Conservation (phyloP, 805 yeast species). For the Suhomyces pyralidae region DNA sequence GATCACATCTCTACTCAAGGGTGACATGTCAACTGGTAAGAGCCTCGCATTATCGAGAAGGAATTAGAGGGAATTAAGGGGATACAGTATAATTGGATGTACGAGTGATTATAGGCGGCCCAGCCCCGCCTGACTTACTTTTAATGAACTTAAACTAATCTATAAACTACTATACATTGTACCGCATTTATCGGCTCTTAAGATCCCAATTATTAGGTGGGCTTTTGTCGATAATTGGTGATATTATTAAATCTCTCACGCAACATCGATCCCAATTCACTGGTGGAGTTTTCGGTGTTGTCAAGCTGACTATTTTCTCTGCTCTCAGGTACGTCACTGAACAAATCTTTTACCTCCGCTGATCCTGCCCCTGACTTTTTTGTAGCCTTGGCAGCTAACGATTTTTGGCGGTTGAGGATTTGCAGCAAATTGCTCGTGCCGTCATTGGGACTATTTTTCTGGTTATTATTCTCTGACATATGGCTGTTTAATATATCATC, state of each 20-base stretch:
- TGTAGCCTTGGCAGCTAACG: neutral
- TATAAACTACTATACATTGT: neutral
- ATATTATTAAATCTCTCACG: conserved; percentile 21
- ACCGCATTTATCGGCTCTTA: neutral
- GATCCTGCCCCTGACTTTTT: neutral
- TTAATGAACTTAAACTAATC: neutral
- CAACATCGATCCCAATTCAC: conserved; percentile 21
- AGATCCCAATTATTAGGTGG: neutral
- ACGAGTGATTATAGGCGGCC: neutral
- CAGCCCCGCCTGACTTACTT: neutral
- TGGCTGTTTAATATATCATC: conserved; percentile 23
- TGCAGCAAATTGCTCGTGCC: neutral
- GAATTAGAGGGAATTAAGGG: neutral
- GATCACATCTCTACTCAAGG: neutral
- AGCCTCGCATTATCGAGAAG: neutral
- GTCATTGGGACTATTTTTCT: neutral
- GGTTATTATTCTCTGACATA: neutral
- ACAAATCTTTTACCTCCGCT: conserved; percentile 10
- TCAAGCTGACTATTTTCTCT: conserved; percentile 7
- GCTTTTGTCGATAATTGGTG: conserved; percentile 11
- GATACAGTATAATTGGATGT: neutral
- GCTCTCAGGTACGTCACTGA: conserved; percentile 9
- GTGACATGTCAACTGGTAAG: neutral
- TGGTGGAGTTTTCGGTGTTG: conserved; percentile 17
- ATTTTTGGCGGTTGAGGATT: neutral